Evolutionary conservation across 192 early-diverging fungal species (phyloP).

Genomic region (Endogone sp.): DNA sequence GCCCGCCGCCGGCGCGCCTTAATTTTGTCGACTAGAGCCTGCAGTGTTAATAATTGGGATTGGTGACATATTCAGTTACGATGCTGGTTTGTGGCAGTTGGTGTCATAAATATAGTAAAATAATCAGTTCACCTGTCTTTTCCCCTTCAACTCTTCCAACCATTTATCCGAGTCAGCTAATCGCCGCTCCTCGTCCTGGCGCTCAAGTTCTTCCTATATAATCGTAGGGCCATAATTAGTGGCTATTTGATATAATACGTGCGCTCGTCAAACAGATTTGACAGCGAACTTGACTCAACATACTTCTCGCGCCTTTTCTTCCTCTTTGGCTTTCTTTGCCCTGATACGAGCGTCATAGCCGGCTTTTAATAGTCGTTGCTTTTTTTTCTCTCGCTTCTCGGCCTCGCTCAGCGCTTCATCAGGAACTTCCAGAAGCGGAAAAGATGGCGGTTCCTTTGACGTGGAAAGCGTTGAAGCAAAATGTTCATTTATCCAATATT

Average conservation of each 20-base stretch:
- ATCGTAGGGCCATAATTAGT: neutral
- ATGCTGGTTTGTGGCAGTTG: no score
- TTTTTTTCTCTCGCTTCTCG: constrained; percentile 81
- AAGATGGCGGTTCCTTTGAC: constrained; percentile 55
- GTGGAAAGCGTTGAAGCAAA: neutral
- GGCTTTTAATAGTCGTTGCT: constrained; percentile 75
- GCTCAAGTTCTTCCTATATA: constrained; percentile 53
- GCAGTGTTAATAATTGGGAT: neutral
- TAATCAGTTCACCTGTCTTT: constrained; percentile 39
- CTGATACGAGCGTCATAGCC: constrained; percentile 73
- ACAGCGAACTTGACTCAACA: neutral
- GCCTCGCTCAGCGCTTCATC: constrained; percentile 76
- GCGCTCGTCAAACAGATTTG: neutral
- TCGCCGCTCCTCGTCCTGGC: constrained; percentile 70
- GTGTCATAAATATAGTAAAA: no score
- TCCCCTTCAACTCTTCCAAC: constrained; percentile 62
- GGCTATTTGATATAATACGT: no score
- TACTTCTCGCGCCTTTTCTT: constrained; percentile 59
- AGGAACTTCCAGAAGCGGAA: constrained; percentile 71
- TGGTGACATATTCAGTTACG: no score
- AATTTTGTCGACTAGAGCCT: constrained; percentile 63
- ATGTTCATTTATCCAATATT: neutral
- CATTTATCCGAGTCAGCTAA: constrained; percentile 64
- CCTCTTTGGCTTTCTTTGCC: constrained; percentile 69
- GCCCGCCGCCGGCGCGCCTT: constrained; percentile 62